phyloP scores from a whole-genome alignment of 768 basidiomycete species.

The Amanita rubescens region DNA sequence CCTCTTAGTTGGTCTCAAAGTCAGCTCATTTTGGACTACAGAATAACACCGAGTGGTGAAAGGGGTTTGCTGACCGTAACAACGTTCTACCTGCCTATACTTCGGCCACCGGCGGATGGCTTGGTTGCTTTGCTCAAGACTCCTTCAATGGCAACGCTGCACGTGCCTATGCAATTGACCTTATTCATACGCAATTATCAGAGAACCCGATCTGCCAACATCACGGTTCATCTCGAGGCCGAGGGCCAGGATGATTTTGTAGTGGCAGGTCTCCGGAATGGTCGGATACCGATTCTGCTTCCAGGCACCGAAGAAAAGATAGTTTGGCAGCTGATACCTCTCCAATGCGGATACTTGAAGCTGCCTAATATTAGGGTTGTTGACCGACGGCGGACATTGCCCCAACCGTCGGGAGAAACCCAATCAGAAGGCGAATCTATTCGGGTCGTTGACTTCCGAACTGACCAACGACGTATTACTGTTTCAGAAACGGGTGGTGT shows the following conservation, averaged over 20 bases:
- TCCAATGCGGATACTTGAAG: conserved; percentile 64
- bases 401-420: conserved; percentile 22
- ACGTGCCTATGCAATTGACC: conserved; percentile 48
- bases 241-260: conserved; percentile 69
- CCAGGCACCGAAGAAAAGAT: conserved; percentile 64
- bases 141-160: conserved; percentile 58
- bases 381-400: conserved; percentile 36
- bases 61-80: conserved; percentile 41
- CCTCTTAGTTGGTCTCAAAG: conserved; percentile 1
- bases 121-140: conserved; percentile 60
- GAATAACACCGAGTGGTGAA: conserved; percentile 38
- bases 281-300: conserved; percentile 63
- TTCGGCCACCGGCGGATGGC: conserved; percentile 53
- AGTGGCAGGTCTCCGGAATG: conserved; percentile 65
- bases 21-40: conserved; percentile 17
- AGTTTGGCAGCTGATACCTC: conserved; percentile 61
- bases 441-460: conserved; percentile 45
- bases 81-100: conserved; percentile 48
- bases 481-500: conserved; percentile 8
- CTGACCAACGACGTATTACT: conserved; percentile 23
- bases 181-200: conserved; percentile 62
- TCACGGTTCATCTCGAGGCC: conserved; percentile 68
- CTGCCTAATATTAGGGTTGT: conserved; percentile 56
- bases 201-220: conserved; percentile 54
- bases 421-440: conserved; percentile 44